Percentiles rank a stretch among this genome's conserved stretches.
These are phyloP conservation scores for Chloropicon primus DNA, from an alignment of 139 green algal species.

Conservation along the genomic window DNA sequence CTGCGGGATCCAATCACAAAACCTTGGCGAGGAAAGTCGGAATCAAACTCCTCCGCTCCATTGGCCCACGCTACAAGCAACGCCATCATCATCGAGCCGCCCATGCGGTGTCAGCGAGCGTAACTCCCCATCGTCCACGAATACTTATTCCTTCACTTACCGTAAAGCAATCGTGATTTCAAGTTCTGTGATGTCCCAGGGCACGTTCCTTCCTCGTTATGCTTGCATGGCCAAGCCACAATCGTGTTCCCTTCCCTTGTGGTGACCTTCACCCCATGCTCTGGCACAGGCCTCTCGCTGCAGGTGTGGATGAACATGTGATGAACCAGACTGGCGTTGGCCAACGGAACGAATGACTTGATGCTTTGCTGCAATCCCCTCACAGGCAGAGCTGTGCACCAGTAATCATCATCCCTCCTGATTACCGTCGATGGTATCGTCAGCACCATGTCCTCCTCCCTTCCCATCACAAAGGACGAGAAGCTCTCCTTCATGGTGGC, in stretches of 20 bases:
- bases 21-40: not conserved
- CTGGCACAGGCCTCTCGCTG: no score
- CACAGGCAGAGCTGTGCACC: not conserved
- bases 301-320: not conserved
- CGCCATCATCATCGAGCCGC: no score
- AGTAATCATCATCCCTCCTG: not conserved
- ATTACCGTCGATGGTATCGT: not conserved
- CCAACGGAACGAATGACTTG: not conserved
- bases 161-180: no score
- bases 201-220: no score
- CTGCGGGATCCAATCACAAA: not conserved
- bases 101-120: no score
- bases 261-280: not conserved
- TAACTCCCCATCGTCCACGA: no score
- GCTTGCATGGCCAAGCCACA: no score
- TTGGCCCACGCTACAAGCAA: not conserved
- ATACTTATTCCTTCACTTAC: no score
- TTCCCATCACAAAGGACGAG: no score
- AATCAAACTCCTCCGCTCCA: not conserved
- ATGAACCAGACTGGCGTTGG: not conserved
- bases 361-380: not conserved
- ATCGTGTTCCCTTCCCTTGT: no score
- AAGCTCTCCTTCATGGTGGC: no score
- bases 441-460: not conserved
- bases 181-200: no score